Base-by-base conservation (phyloP, 179 eudicot genomes). In the Sideroxylon spinosum region DNA sequence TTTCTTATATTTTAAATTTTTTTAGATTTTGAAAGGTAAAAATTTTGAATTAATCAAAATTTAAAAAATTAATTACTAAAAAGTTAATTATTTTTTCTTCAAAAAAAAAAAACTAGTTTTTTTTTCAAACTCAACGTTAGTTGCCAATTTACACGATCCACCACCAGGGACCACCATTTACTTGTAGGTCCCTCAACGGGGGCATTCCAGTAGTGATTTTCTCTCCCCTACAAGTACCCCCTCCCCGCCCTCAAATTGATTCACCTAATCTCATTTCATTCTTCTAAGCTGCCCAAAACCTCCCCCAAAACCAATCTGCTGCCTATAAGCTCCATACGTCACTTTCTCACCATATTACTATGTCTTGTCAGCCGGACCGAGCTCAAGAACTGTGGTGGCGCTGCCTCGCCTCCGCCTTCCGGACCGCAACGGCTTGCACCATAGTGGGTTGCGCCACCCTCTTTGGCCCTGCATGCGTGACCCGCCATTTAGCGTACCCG, bases 371-470 rank as follows among this genome's bases (percentile, higher is more conserved):
- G 73, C 66, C 77, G 12, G 63, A 80, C 0, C 82, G 88, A 59
- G 82, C 88, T 5, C 50, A 77, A 81, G 82, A 76, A 8, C 60
- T 86, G 14, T 91, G 93, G 93, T 70, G 64, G 52, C 63, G 87
- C 8, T 80, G 86, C 80, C 68, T 91, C 20, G 64, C 79, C 77
- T 81, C 97, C 0, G 92, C 92, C 76, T 85, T 85, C 62, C 83
- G 92, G 48, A 86, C 97, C 56, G 89, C 93, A 53, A 13, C 89
- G 67, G 93, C 97, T 2, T 91, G 97, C 82, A 70, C 83, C 48
- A 80, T 91, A 53, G 92, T 91, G 11, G 93, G 90, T 1, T 29
- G 76, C 76, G 60, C 78, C 59, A 91, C 92, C 65, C 86, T 91
- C 29, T 86, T 82, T 49, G 92, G 91, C 68, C 97, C 97, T 4